Conservation (phyloP, 192 early-diverging fungal genomes). For the Umbelopsis isabellina region DNA sequence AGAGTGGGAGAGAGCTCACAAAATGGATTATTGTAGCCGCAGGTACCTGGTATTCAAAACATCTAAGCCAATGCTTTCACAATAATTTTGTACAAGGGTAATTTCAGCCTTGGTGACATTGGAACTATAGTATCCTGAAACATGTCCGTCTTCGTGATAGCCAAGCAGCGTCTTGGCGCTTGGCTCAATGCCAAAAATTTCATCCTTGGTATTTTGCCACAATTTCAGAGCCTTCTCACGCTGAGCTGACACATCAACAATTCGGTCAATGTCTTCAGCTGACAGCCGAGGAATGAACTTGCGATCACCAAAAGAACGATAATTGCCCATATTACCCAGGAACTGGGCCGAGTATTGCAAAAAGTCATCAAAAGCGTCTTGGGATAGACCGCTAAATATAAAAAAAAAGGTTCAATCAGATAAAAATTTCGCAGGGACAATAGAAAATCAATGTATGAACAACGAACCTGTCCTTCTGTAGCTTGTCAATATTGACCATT, state of each 20-base stretch:
- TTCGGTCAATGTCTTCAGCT: conserved; percentile 42
- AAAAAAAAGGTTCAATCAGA: conserved; percentile 18
- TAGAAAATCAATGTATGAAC: neutral
- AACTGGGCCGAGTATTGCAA: conserved; percentile 57
- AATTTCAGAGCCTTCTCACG: conserved; percentile 28
- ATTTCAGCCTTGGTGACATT: conserved; percentile 58
- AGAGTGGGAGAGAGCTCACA: neutral
- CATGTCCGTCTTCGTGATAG: conserved; percentile 62
- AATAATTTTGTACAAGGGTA: conserved; percentile 37
- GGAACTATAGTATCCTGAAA: conserved; percentile 58
- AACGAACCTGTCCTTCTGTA: conserved; percentile 24
- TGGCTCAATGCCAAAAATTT: conserved; percentile 50
- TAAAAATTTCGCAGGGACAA: neutral
- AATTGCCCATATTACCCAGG: conserved; percentile 58
- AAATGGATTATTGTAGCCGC: neutral
- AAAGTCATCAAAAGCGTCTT: conserved; percentile 54
- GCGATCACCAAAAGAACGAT: conserved; percentile 65
- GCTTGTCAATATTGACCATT: conserved; percentile 25
- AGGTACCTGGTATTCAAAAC: conserved; percentile 36
- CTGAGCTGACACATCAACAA: conserved; percentile 44
- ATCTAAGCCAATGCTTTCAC: conserved; percentile 36
- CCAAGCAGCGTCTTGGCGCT: conserved; percentile 51
- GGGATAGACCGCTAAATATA: conserved; percentile 39
- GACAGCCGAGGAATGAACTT: conserved; percentile 61
- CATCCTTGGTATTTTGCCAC: conserved; percentile 31